Base-by-base conservation (phyloP, 306 rosid genomes). In the Biancaea sappan region DNA sequence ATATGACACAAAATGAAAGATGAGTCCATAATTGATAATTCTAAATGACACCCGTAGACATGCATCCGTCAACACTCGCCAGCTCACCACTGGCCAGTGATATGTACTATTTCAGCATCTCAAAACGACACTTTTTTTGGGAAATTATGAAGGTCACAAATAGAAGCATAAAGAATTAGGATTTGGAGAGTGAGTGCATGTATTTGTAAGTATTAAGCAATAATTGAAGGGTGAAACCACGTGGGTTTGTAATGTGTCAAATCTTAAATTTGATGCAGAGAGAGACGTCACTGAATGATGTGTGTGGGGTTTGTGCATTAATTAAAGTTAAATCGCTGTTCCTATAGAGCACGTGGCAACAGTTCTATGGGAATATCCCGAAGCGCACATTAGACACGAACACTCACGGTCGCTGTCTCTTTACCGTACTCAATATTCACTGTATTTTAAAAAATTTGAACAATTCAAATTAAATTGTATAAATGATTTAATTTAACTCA, bases 261-360 rank as follows among this genome's bases (percentile, higher is more conserved):
- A 16, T 71, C 67, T 63, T 25, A 38, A 41, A 24, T 47, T 44
- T 58, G 70, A 62, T 38, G 46, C 9, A 4, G 72, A 74, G 22
- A 4, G 72, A 74, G 22, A 60, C 61, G 48, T 74, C 74, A 71
- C 34, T 63, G 32, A 38, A 59, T 73, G 19, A 46, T 22, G 77
- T 72, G 77, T 25, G 79, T 77, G 77, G 91, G 82, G 65, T 69
- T 62, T 59, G 72, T 77, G 51, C 71, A 84, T 82, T 84, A 66
- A 76, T 50, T 47, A 54, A 56, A 38, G 47, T 77, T 61, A 32
- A 83, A 65, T 69, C 52, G 40, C 9, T 67, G 71, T 60, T 52
- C 56, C 56, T 64, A 24, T 18, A 53, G 4, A 2, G 8, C 73
- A 76, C 77, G 81, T 74, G 84, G 73, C 74, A 71, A 47, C 7